Percentiles rank a stretch among this genome's conserved stretches.
Conservation (phyloP, 176 grass and related monocot genomes). For the Avena atlantica region DNA sequence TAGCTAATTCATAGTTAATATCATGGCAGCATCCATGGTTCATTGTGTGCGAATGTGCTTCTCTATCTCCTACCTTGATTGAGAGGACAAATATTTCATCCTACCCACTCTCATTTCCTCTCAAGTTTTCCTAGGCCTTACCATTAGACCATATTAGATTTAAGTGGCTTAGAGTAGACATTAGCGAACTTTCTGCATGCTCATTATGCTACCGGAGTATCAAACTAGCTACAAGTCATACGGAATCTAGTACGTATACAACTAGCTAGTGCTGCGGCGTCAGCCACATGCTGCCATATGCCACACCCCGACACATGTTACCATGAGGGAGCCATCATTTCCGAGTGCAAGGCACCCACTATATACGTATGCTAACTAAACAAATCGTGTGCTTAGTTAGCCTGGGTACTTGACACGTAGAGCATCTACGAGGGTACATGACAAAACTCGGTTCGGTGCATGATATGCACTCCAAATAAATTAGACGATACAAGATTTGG, state of each 20-base stretch:
- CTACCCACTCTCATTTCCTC: no score
- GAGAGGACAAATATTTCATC: no score
- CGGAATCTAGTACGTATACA: conserved; percentile 19
- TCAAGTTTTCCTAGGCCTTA: no score
- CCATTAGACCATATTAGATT: no score
- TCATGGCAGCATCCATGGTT: no score
- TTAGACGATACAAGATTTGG: conserved; percentile 32
- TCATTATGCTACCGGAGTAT: not conserved
- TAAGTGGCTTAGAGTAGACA: no score
- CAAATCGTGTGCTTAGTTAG: not conserved
- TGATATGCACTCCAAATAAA: not conserved
- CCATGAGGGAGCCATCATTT: not conserved
- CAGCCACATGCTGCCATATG: conserved; percentile 7
- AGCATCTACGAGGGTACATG: conserved; percentile 34
- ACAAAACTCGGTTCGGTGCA: conserved; percentile 42
- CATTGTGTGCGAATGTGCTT: no score
- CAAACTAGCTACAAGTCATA: conserved; percentile 19
- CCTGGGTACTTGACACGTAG: conserved; percentile 44
- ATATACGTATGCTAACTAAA: not conserved
- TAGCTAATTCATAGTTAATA: no score
- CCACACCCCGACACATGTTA: not conserved
- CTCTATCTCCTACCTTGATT: no score
- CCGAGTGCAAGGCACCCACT: not conserved
- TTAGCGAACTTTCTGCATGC: not conserved
- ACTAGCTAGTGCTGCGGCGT: not conserved